Percentiles rank a stretch among this genome's conserved stretches.
Evolutionary conservation across 2,329 filamentous ascomycete genomes (phyloP).

Genomic region (Diaporthe destruens): DNA sequence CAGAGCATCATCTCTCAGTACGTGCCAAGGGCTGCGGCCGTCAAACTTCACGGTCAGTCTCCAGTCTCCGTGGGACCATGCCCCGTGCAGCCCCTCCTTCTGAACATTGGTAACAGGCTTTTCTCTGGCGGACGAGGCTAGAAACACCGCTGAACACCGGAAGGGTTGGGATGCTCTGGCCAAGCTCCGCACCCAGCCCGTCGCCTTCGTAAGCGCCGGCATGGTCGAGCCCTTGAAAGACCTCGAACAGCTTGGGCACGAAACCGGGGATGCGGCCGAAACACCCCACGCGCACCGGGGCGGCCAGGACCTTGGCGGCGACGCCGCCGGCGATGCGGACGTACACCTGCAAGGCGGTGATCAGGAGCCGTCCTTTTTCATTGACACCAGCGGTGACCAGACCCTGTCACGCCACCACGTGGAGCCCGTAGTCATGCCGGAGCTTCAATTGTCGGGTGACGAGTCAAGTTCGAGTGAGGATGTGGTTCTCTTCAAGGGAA

Average conservation of each 20-base stretch:
- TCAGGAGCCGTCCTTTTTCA: constrained; percentile 50
- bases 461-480: constrained; percentile 76
- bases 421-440: constrained; percentile 41
- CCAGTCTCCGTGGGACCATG: constrained; percentile 22
- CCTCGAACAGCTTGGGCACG: constrained; percentile 46
- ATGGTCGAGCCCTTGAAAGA: constrained; percentile 62
- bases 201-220: constrained; percentile 67
- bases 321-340: constrained; percentile 30
- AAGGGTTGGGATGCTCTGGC: constrained; percentile 54
- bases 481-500: constrained; percentile 72
- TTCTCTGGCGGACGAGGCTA: constrained; percentile 62
- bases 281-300: not conserved
- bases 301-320: not conserved
- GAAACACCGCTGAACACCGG: constrained; percentile 62
- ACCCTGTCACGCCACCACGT: constrained; percentile 37
- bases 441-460: constrained; percentile 43
- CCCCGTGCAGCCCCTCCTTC: constrained; percentile 51
- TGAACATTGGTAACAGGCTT: constrained; percentile 51
- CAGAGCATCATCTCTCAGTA: constrained; percentile 37
- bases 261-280: constrained; percentile 1
- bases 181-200: constrained; percentile 62
- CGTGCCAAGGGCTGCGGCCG: constrained; percentile 28
- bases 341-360: constrained; percentile 9
- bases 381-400: constrained; percentile 54
- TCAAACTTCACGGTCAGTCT: constrained; percentile 39